Percentiles rank a stretch among this genome's conserved stretches.
Conservation (phyloP, 306 rosid species). For the Acacia melanoxylon region DNA sequence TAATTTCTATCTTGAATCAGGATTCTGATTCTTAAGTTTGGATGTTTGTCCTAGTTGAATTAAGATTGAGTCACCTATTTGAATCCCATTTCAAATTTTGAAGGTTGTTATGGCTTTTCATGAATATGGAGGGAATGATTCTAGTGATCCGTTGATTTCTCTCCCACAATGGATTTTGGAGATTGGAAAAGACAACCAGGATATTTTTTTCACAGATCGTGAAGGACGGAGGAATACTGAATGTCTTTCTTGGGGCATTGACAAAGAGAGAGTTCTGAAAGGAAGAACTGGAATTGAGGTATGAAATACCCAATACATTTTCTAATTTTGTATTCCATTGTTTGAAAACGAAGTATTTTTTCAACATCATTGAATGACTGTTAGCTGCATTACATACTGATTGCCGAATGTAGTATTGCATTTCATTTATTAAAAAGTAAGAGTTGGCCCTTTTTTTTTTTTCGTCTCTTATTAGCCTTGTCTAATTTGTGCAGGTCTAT, state of each 20-base stretch:
- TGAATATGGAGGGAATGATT: slow-evolving; percentile 71
- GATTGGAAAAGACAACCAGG: slow-evolving; percentile 82
- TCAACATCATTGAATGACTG: slow-evolving; percentile 10
- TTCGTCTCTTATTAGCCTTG: slow-evolving; percentile 29
- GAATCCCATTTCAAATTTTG: slow-evolving; percentile 42
- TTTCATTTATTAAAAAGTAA: not conserved
- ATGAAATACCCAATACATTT: slow-evolving; percentile 16
- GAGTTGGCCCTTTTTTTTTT: not conserved
- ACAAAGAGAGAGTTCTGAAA: slow-evolving; percentile 85
- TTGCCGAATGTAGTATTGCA: slow-evolving; percentile 8
- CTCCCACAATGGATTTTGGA: slow-evolving; percentile 96
- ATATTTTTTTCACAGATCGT: slow-evolving; percentile 94
- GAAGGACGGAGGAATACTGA: slow-evolving; percentile 95
- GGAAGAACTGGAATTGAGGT: slow-evolving; percentile 99
- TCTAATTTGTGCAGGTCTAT: slow-evolving; percentile 66
- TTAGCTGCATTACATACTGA: slow-evolving; percentile 15
- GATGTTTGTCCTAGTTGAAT: not conserved
- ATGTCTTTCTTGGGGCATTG: slow-evolving; percentile 93
- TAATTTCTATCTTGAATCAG: not conserved
- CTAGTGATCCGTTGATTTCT: slow-evolving; percentile 63
- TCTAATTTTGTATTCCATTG: not conserved
- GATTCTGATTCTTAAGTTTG: not conserved
- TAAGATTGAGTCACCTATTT: not conserved
- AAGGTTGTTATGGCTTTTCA: slow-evolving; percentile 98
- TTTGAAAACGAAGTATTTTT: not conserved